Evolutionary conservation across 1,284 basidiomycete species (phyloP), one percentile per base, ranked within the genome.

Genomic region (Ceratobasidium sp.): DNA sequence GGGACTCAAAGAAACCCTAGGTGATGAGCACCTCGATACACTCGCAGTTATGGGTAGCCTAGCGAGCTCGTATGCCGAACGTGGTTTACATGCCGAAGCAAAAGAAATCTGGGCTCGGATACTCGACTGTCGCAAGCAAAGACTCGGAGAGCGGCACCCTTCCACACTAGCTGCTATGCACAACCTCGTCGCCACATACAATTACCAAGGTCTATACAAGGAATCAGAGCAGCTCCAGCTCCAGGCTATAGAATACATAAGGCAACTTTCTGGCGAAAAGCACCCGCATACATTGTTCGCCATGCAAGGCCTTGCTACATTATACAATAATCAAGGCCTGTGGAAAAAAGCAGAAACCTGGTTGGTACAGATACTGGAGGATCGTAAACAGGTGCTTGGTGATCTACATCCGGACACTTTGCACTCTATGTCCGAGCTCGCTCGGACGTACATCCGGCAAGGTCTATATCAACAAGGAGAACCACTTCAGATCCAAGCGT

Each of bases 391-490:
- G 3, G 5, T 46, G 6, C 72, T 76, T 13, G 72, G 72, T 2
- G 3, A 28, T 20, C 13, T 10, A 2, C 72, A 76, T 39, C 58
- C 72, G 12, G n/a, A 42, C 3, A 76, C 72, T 9, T 28, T 66
- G 10, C 33, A 1, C 0, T 13, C 58, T 13, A 2, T 15, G 40
- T 15, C 20, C 28, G 2, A 20, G 40, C 39, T 76, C 12, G 72
- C 72, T 23, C 23, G 0, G 2, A 66, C 20, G 3, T 51, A 23
- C 18, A 20, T n/a, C 13, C 3, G 26, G 15, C 39, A 64, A 63
- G 72, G 60, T 3, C 72, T n/a, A 13, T 49, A 23, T 15, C 3
- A 46, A n/a, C 33, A 44, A 53, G 72, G 60, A 46, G 72, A 76
- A 26, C 33, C 56, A 18, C 7, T 76, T 18, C 7, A 26, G 23